Conservation (phyloP, 345 rosid genomes). For the Corchorus olitorius region DNA sequence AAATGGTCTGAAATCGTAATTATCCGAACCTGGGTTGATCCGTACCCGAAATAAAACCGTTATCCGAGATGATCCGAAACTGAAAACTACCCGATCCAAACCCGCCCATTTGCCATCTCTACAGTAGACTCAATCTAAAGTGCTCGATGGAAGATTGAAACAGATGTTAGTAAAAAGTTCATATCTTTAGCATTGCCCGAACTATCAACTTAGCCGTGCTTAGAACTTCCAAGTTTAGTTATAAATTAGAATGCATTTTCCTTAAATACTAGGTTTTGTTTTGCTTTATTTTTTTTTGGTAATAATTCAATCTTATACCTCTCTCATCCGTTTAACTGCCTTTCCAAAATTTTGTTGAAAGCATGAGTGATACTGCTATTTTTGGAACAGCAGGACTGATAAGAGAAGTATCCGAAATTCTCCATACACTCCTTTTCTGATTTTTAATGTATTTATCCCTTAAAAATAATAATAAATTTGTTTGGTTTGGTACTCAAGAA, state of each 20-base stretch:
- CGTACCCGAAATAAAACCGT: no score
- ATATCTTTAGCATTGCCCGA: neutral
- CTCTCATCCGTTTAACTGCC: neutral
- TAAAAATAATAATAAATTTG: neutral
- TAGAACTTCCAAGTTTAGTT: neutral
- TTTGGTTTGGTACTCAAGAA: neutral
- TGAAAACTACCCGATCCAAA: no score
- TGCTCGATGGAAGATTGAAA: neutral
- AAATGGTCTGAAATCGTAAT: no score
- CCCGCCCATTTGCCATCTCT: no score
- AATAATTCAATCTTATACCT: neutral
- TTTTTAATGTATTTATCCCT: neutral
- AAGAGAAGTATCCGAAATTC: neutral
- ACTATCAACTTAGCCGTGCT: neutral
- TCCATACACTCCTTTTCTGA: neutral
- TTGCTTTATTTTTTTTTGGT: neutral
- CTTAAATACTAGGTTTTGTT: neutral
- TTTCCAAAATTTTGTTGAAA: neutral
- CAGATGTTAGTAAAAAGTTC: neutral
- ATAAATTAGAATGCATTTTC: neutral
- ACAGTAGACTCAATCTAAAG: no score
- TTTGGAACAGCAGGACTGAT: neutral
- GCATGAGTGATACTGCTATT: neutral
- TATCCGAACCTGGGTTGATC: no score
- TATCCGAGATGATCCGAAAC: no score